Conservation (phyloP, 2,329 filamentous ascomycete species). For the Metarhizium robertsii region DNA sequence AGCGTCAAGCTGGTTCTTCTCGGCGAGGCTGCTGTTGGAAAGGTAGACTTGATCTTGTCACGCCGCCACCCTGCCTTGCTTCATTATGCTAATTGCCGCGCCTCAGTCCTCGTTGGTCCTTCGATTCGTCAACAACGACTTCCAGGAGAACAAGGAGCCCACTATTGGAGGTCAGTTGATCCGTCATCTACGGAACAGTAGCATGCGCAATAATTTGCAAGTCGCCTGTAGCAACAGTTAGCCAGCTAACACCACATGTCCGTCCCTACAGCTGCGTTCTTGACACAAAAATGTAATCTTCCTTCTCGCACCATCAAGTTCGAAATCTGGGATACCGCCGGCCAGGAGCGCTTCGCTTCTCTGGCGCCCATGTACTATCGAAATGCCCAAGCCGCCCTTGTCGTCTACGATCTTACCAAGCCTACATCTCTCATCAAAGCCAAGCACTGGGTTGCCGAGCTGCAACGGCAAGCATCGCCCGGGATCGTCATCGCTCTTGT, state of each 20-base stretch:
- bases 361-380: conserved; percentile 99
- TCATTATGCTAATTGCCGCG: conserved; percentile 13
- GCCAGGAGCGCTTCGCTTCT: conserved; percentile 93
- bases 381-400: conserved; percentile 93
- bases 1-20: conserved; percentile 98
- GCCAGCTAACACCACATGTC: not conserved
- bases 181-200: conserved; percentile 6
- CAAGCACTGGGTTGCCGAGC: conserved; percentile 96
- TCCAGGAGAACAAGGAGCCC: conserved; percentile 99
- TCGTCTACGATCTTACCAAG: conserved; percentile 98
- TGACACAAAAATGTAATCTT: conserved; percentile 97
- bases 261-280: conserved; percentile 67
- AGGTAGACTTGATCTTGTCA: conserved; percentile 48
- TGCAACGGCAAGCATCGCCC: conserved; percentile 90
- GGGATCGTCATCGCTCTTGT: conserved; percentile 96
- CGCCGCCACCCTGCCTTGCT: not conserved
- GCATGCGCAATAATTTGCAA: not conserved
- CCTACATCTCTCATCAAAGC: conserved; percentile 91
- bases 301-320: conserved; percentile 88
- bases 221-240: not conserved
- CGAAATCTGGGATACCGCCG: conserved; percentile 97
- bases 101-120: conserved; percentile 87
- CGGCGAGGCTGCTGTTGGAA: conserved; percentile 95
- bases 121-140: conserved; percentile 98
- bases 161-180: conserved; percentile 79